Evolutionary conservation across 768 basidiomycete species (phyloP), one percentile per base, ranked within the genome.

Genomic region (Tubosaeta sp.): DNA sequence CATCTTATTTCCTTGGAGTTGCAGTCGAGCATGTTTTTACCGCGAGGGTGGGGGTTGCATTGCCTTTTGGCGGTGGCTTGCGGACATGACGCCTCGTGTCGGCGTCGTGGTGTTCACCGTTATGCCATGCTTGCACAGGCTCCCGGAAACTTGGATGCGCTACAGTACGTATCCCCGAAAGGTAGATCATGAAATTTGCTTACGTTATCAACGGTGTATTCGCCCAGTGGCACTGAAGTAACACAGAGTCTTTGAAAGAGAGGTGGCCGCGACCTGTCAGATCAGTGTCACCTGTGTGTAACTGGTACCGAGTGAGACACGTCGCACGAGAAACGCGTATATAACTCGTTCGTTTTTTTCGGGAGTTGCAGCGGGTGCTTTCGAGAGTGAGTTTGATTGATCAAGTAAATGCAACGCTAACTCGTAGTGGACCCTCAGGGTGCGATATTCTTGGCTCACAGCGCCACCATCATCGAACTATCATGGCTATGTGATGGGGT

Each of bases 181-280:
- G 21, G 48, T 31, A 56, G 43, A 52, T 57, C 48, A 49, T 53
- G 44, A 27, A 24, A 29, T 46, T 11, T 19, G 27, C 52, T 27
- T 25, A 44, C 50, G 47, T 45, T 38, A 36, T 44, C 39, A 40
- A 40, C 35, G 7, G 7, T 27, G 27, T 6, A 27, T n/a, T n/a
- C n/a, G n/a, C n/a, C n/a, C n/a, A n/a, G n/a, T n/a, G n/a, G n/a
- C n/a, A n/a, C n/a, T n/a, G n/a, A n/a, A n/a, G n/a, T 12, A 32
- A 32, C 2, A 34, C 27, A n/a, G n/a, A 29, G 42, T 11, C 42
- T n/a, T n/a, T n/a, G n/a, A n/a, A n/a, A n/a, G 29, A 39, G 42
- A 18, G 9, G 4, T 19, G 25, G 1, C n/a, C 24, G 41, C n/a
- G 25, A 9, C 25, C n/a, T 27, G 22, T 42, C 41, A 27, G 41